Evolutionary conservation across 345 rosid genomes (phyloP).

Genomic region (Gossypium australe): DNA sequence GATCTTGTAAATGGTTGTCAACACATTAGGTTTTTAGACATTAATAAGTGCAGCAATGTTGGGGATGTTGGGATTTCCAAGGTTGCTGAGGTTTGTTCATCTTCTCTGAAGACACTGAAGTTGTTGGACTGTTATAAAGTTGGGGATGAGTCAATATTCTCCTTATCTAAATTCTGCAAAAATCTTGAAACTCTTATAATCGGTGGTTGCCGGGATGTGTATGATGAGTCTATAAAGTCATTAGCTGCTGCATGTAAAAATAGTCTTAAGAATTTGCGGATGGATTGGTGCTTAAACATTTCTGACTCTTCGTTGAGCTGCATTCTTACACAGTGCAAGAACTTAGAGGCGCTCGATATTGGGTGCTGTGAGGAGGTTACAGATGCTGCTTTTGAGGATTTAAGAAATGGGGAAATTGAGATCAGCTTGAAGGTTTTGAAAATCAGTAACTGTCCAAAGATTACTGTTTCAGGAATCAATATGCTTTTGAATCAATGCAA

Average conservation of each 20-base stretch:
- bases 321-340: conserved; percentile 59
- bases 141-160: conserved; percentile 53
- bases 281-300: conserved; percentile 90
- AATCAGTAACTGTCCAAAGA: conserved; percentile 67
- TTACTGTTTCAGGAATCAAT: conserved; percentile 61
- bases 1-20: conserved; percentile 68
- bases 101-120: conserved; percentile 67
- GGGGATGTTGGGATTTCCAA: conserved; percentile 65
- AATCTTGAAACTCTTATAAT: conserved; percentile 71
- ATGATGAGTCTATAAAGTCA: conserved; percentile 52
- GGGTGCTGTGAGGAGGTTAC: conserved; percentile 89
- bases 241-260: conserved; percentile 57
- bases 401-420: conserved; percentile 29
- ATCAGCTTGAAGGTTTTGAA: conserved; percentile 62
- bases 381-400: conserved; percentile 52
- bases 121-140: conserved; percentile 76
- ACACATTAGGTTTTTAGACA: conserved; percentile 52
- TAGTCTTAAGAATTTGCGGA: conserved; percentile 67
- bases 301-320: conserved; percentile 65
- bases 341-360: conserved; percentile 78
- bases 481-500: conserved; percentile 63
- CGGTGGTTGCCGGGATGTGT: conserved; percentile 75
- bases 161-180: conserved; percentile 60
- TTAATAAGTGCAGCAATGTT: conserved; percentile 74
- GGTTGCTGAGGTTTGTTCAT: conserved; percentile 59